Evolutionary conservation across 176 grass and related monocot genomes (phyloP).

Genomic region (Oropetium thomaeum): DNA sequence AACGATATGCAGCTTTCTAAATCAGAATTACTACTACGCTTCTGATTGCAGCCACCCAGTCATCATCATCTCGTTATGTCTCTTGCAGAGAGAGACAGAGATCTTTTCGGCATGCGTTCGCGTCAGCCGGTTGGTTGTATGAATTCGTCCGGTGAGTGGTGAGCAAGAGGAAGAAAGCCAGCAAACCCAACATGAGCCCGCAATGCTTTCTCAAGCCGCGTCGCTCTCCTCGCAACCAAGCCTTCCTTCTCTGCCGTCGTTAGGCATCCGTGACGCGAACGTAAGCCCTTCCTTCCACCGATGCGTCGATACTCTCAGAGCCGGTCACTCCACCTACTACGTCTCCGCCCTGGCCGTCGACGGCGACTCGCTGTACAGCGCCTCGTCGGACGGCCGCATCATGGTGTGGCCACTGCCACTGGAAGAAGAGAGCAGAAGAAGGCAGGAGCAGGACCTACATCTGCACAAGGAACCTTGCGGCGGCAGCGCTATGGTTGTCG

Average conservation of each 20-base stretch:
- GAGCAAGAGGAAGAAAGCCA: not conserved
- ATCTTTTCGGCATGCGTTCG: not conserved
- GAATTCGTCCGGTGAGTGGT: not conserved
- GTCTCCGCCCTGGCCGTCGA: constrained; percentile 49
- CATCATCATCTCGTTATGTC: not conserved
- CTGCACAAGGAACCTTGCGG: too few species aligned
- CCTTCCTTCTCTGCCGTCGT: constrained; percentile 40
- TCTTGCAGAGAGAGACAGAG: not conserved
- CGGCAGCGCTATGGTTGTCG: not conserved
- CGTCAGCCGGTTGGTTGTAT: not conserved
- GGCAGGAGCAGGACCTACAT: too few species aligned
- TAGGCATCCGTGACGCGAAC: not conserved
- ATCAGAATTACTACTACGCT: not conserved
- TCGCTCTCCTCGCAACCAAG: constrained; percentile 49
- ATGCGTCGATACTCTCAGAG: constrained; percentile 41
- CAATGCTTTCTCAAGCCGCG: constrained; percentile 12
- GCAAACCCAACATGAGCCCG: constrained; percentile 20
- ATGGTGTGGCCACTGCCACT: constrained; percentile 21
- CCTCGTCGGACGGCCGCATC: constrained; percentile 55
- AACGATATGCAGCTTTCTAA: not conserved
- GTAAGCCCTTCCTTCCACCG: constrained; percentile 13
- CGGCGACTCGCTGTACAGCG: constrained; percentile 38
- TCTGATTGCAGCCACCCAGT: not conserved
- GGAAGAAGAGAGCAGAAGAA: not conserved
- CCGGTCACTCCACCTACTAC: constrained; percentile 25